Percentiles rank a stretch among this genome's conserved stretches.
Evolutionary conservation across 352 stramenopile genomes (phyloP).

Genomic region (Halophytophthora polymorphica): DNA sequence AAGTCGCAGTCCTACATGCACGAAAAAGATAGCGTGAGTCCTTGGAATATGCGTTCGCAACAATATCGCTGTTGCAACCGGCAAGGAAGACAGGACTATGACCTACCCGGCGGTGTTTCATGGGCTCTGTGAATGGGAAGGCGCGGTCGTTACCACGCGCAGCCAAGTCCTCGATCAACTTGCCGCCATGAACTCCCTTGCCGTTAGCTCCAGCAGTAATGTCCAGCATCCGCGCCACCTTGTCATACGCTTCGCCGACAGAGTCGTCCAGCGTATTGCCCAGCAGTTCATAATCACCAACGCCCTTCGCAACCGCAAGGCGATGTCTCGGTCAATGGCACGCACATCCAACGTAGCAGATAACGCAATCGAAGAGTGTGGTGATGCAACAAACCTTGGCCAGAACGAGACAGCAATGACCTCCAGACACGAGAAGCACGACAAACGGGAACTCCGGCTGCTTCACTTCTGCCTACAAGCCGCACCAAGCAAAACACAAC

Average conservation of each 20-base stretch:
- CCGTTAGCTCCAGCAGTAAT: slow-evolving; percentile 43
- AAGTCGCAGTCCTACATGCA: slow-evolving; percentile 92
- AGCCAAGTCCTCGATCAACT: slow-evolving; percentile 93
- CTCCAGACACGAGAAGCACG: slow-evolving; percentile 96
- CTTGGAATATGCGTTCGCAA: background rate
- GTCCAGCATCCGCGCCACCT: slow-evolving; percentile 94
- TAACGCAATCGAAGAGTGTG: background rate
- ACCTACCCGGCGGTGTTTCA: slow-evolving; percentile 72
- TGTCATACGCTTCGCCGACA: slow-evolving; percentile 98
- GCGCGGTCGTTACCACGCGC: slow-evolving; percentile 86
- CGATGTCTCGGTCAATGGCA: slow-evolving; percentile 7
- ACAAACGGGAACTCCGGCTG: slow-evolving; percentile 94
- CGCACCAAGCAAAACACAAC: slow-evolving; percentile 1
- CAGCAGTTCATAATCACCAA: slow-evolving; percentile 93
- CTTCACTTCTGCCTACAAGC: slow-evolving; percentile 27
- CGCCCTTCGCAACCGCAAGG: slow-evolving; percentile 25
- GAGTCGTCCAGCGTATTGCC: slow-evolving; percentile 98
- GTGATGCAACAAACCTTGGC: slow-evolving; percentile 35
- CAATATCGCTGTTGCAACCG: background rate
- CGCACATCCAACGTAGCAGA: background rate
- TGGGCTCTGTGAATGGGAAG: slow-evolving; percentile 91
- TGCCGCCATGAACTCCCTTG: slow-evolving; percentile 83
- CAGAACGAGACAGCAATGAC: slow-evolving; percentile 97
- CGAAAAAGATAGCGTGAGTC: background rate
- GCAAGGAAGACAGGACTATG: background rate